Conservation (phyloP, 1,284 basidiomycete species). For the Trametes polyzona region DNA sequence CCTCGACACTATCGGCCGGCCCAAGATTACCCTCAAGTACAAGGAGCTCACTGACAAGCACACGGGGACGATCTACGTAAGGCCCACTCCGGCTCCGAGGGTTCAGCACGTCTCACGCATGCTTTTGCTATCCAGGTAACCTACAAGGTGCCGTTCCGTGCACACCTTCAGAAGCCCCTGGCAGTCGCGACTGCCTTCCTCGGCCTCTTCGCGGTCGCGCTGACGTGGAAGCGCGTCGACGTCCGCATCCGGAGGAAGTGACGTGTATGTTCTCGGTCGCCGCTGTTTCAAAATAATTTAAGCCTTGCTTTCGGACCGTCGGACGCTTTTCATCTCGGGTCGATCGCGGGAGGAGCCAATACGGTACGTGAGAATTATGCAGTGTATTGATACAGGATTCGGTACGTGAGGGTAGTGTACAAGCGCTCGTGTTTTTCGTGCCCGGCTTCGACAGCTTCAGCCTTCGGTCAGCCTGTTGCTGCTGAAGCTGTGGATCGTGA, state of each 20-base stretch:
- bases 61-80: constrained; percentile 71
- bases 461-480: constrained; percentile 18
- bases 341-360: background rate
- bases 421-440: background rate
- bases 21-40: constrained; percentile 77
- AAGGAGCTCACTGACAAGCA: constrained; percentile 80
- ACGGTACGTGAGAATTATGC: background rate
- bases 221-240: constrained; percentile 68
- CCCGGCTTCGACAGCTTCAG: background rate
- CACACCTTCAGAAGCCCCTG: constrained; percentile 84
- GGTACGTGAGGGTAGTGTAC: constrained; percentile 4
- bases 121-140: constrained; percentile 61
- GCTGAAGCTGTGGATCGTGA: constrained; percentile 52
- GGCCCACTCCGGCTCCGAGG: constrained; percentile 34
- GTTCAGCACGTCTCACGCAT: background rate
- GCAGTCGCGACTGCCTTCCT: constrained; percentile 73
- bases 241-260: constrained; percentile 60
- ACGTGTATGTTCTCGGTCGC: constrained; percentile 14
- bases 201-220: constrained; percentile 62
- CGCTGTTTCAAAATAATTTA: constrained; percentile 21
- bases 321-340: no score
- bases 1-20: constrained; percentile 92
- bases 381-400: constrained; percentile 17
- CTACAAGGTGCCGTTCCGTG: constrained; percentile 78
- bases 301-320: constrained; percentile 6